Percentiles rank a stretch among this genome's conserved stretches.
These are phyloP conservation scores for Uromyces viciae-fabae DNA, from an alignment of 1,284 basidiomycete species.

Conservation along the genomic window DNA sequence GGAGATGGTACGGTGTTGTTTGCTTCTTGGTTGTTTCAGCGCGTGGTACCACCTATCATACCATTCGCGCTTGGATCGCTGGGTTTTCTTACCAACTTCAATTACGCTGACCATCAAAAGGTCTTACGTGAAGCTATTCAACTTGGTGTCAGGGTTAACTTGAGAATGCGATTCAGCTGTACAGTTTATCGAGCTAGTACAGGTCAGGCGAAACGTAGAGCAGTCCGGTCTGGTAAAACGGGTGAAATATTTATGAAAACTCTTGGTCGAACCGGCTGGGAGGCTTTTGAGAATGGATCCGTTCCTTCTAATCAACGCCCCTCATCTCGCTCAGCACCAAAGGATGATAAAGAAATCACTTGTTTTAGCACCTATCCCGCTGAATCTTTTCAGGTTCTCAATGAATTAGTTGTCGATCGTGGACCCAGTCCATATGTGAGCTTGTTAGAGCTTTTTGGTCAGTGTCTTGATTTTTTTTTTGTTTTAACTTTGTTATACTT, in stretches of 20 bases:
- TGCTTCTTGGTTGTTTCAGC: slow-evolving; percentile 98
- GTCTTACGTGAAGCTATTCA: slow-evolving; percentile 89
- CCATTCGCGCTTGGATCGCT: slow-evolving; percentile 97
- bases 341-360: slow-evolving; percentile 85
- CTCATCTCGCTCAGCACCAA: slow-evolving; percentile 50
- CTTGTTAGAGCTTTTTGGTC: slow-evolving; percentile 90
- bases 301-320: slow-evolving; percentile 52
- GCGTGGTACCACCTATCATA: slow-evolving; percentile 92
- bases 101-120: slow-evolving; percentile 78
- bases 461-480: slow-evolving; percentile 52
- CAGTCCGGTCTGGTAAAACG: slow-evolving; percentile 82
- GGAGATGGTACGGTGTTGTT: slow-evolving; percentile 98
- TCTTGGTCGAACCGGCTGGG: slow-evolving; percentile 82
- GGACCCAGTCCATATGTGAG: slow-evolving; percentile 98
- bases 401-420: slow-evolving; percentile 95
- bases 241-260: slow-evolving; percentile 93
- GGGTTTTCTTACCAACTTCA: slow-evolving; percentile 97
- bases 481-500: slow-evolving; percentile 9
- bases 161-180: slow-evolving; percentile 98
- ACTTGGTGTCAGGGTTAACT: slow-evolving; percentile 89
- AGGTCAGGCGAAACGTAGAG: slow-evolving; percentile 53
- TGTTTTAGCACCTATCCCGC: slow-evolving; percentile 92
- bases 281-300: slow-evolving; percentile 76
- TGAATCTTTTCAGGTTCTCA: slow-evolving; percentile 96
- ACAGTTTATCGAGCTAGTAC: slow-evolving; percentile 88